Conservation (phyloP, 768 basidiomycete species). For the Leccinum variicolor region DNA sequence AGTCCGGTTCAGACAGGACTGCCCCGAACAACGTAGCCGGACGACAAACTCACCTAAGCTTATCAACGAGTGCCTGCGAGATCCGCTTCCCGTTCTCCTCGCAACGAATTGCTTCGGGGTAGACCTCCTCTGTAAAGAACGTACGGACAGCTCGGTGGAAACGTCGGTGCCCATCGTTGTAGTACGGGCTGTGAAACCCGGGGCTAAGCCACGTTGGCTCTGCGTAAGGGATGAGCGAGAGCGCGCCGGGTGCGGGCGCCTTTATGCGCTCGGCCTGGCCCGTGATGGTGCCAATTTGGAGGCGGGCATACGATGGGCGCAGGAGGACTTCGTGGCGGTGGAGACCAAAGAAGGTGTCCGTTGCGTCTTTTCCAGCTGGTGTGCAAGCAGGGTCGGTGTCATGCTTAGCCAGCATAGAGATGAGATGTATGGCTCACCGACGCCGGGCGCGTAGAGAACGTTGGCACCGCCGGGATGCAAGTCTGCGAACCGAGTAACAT, state of each 20-base stretch:
- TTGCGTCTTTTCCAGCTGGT: constrained; percentile 69
- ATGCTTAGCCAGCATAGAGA: neutral
- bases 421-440: constrained; percentile 46
- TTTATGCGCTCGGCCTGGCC: constrained; percentile 58
- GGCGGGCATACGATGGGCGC: constrained; percentile 67
- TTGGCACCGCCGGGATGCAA: constrained; percentile 83
- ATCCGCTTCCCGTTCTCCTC: constrained; percentile 89
- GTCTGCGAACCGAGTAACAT: constrained; percentile 75
- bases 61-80: constrained; percentile 79
- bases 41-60: constrained; percentile 60
- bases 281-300: constrained; percentile 61
- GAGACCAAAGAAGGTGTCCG: constrained; percentile 79
- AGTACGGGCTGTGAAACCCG: constrained; percentile 75
- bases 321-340: constrained; percentile 80
- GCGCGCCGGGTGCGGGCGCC: constrained; percentile 53
- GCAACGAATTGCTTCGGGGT: constrained; percentile 69
- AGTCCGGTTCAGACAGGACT: neutral
- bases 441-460: constrained; percentile 60
- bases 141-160: constrained; percentile 76
- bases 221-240: constrained; percentile 78
- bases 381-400: neutral
- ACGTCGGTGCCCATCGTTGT: constrained; percentile 63
- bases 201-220: constrained; percentile 78
- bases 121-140: constrained; percentile 73
- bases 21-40: too few species aligned